Evolutionary conservation across 202 grass and related monocot genomes (phyloP).

Genomic region (Cymbopogon flexuosus): DNA sequence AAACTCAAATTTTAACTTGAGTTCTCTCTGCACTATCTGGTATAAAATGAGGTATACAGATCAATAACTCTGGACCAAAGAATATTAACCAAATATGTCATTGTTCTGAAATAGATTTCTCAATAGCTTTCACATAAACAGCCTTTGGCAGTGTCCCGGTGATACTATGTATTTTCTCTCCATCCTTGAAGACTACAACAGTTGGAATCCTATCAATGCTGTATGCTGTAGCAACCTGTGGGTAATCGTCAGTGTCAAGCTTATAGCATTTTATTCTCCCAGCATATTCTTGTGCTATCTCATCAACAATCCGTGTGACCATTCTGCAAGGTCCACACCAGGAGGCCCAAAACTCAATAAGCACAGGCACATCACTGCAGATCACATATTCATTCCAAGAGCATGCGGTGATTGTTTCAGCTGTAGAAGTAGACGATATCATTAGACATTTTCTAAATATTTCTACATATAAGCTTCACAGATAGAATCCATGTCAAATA

Average conservation of each 20-base stretch:
- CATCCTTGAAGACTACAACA: constrained; percentile 84
- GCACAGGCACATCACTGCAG: constrained; percentile 67
- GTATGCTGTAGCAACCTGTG: constrained; percentile 54
- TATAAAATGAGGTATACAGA: constrained; percentile 5
- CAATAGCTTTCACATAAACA: constrained; percentile 80
- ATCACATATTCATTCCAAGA: constrained; percentile 73
- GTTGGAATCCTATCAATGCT: constrained; percentile 65
- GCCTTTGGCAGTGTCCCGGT: constrained; percentile 82
- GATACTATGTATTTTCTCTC: constrained; percentile 69
- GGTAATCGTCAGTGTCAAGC: constrained; percentile 75
- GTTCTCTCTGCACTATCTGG: not conserved
- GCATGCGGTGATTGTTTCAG: constrained; percentile 70
- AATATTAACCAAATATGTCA: constrained; percentile 22
- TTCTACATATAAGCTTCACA: not conserved
- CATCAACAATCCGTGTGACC: constrained; percentile 59
- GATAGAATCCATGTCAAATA: not conserved
- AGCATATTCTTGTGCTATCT: constrained; percentile 68
- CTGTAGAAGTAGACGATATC: constrained; percentile 42
- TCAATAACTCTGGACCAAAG: constrained; percentile 20
- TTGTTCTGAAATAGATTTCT: constrained; percentile 56
- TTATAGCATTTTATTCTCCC: constrained; percentile 75
- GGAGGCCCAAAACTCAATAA: constrained; percentile 87
- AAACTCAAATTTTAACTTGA: constrained; percentile 36
- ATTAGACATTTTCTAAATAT: constrained; percentile 20
- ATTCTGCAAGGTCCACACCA: constrained; percentile 91